Evolutionary conservation across 2,329 filamentous ascomycete genomes (phyloP).

Genomic region (Paecilomyces fulvus): DNA sequence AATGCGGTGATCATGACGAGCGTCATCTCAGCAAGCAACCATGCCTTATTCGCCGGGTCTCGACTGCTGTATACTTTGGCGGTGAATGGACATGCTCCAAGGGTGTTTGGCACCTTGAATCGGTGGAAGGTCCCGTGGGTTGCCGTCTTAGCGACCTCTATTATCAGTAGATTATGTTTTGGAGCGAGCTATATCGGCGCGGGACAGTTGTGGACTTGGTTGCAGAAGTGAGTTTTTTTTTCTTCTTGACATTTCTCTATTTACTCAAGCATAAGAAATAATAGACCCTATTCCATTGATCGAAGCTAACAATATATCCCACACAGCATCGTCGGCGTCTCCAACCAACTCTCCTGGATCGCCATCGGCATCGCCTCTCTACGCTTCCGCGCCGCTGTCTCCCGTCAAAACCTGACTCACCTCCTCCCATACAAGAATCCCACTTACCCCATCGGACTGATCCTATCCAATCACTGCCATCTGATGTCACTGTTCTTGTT

Average conservation of each 20-base stretch:
- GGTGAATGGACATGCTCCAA: constrained; percentile 48
- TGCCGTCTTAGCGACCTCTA: constrained; percentile 46
- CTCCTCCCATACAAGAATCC: constrained; percentile 57
- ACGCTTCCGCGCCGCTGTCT: constrained; percentile 54
- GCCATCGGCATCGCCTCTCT: constrained; percentile 56
- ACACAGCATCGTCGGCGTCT: constrained; percentile 53
- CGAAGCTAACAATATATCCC: constrained; percentile 1
- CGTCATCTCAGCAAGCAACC: constrained; percentile 51
- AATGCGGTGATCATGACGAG: constrained; percentile 55
- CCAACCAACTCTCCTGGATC: constrained; percentile 57
- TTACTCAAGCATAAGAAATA: no score
- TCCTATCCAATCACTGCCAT: no score
- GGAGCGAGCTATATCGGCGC: constrained; percentile 58
- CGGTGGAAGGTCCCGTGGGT: constrained; percentile 46
- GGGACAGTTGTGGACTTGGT: constrained; percentile 57
- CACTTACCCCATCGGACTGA: constrained; percentile 57
- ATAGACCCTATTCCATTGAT: not conserved
- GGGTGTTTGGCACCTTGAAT: constrained; percentile 44
- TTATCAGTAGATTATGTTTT: constrained; percentile 52
- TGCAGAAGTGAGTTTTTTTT: constrained; percentile 47
- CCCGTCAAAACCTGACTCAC: constrained; percentile 51
- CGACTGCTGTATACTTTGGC: constrained; percentile 51
- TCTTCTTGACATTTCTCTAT: no score
- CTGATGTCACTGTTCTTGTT: no score
- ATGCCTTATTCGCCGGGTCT: constrained; percentile 50